Conservation (phyloP, 2,329 filamentous ascomycete genomes). For the Trichoderma oligosporum region DNA sequence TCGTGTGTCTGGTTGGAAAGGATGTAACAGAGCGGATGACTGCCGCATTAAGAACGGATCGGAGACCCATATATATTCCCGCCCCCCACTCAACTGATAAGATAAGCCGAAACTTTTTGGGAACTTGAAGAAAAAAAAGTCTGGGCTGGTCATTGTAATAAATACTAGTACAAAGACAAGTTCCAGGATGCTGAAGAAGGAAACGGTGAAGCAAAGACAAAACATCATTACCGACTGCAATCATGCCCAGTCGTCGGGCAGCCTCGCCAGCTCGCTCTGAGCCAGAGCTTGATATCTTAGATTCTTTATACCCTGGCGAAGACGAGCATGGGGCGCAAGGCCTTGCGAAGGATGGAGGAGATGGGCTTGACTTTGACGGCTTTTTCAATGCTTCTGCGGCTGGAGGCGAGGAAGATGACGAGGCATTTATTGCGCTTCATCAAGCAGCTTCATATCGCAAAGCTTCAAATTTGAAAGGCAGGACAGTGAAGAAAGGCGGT, state of each 20-base stretch:
- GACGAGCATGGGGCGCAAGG: conserved; percentile 45
- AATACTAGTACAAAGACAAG: neutral
- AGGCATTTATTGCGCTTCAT: conserved; percentile 83
- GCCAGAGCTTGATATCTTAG: conserved; percentile 85
- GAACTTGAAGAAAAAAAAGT: conserved; percentile 34
- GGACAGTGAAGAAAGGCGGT: conserved; percentile 87
- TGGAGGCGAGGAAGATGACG: conserved; percentile 64
- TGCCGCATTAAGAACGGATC: conserved; percentile 5
- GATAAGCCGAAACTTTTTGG: conserved; percentile 30
- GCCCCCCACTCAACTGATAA: conserved; percentile 35
- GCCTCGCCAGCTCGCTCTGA: conserved; percentile 82
- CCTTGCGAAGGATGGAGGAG: conserved; percentile 35
- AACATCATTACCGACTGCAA: conserved; percentile 18
- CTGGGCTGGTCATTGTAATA: conserved; percentile 25
- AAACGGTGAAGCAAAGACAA: neutral
- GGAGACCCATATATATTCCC: conserved; percentile 26
- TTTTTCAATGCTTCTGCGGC: conserved; percentile 52
- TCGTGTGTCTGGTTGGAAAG: conserved; percentile 14
- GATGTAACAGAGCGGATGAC: conserved; percentile 15
- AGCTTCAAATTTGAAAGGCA: conserved; percentile 73
- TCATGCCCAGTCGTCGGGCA: conserved; percentile 64
- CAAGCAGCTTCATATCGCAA: conserved; percentile 89
- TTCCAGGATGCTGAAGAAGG: neutral
- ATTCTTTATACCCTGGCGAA: conserved; percentile 65
- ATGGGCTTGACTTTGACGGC: conserved; percentile 53